Evolutionary conservation across 1,139 yeast genomes (phyloP).

Genomic region (Yamadazyma songkhlaensis): DNA sequence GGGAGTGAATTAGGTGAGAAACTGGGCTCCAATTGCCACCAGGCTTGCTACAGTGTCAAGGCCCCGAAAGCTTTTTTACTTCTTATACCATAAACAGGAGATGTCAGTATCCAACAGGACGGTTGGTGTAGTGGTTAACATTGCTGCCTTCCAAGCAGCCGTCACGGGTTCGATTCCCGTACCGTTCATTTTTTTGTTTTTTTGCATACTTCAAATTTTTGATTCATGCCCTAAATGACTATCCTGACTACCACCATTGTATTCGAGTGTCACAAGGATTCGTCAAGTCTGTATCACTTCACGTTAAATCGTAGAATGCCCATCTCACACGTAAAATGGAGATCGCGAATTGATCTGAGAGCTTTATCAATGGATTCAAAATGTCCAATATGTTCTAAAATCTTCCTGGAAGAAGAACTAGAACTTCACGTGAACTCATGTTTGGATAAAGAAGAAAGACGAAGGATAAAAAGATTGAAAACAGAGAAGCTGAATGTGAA

Average conservation of each 20-base stretch:
- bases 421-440: conserved; percentile 40
- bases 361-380: conserved; percentile 4
- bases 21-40: no score
- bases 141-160: conserved; percentile 75
- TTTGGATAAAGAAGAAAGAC: conserved; percentile 6
- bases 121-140: conserved; percentile 46
- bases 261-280: no score
- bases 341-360: no score
- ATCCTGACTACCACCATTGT: neutral
- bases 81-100: no score
- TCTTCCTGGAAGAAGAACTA: conserved; percentile 21
- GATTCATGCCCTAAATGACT: neutral
- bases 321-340: no score
- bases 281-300: no score
- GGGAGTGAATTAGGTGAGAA: no score
- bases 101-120: conserved; percentile 22
- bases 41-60: no score
- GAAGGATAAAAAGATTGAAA: conserved; percentile 4
- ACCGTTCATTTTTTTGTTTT: conserved; percentile 53
- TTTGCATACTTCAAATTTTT: no score
- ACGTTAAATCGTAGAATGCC: no score
- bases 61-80: no score
- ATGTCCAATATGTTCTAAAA: conserved; percentile 39
- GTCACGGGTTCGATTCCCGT: conserved; percentile 84
- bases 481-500: conserved; percentile 8